These are phyloP conservation scores for Fusarium mexicanum DNA, from an alignment of 2,329 filamentous ascomycete genomes.

Conservation along the genomic window DNA sequence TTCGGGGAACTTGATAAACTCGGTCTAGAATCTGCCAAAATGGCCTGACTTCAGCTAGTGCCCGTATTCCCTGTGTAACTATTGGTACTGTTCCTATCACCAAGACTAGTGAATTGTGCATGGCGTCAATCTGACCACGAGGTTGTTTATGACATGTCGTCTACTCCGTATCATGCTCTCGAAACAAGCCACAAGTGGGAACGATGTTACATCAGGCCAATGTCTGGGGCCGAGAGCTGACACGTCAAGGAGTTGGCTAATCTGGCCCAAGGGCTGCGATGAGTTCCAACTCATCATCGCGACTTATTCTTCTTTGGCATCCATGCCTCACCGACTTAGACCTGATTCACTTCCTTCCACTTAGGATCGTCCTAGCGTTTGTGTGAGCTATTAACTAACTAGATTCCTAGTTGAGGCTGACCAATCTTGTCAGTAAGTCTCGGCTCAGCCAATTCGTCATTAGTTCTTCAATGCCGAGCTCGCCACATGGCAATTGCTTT, in stretches of 20 bases:
- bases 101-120: not conserved
- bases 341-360: not conserved
- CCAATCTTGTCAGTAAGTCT: not conserved
- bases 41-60: slow-evolving; percentile 24
- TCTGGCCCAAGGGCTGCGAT: not conserved
- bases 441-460: slow-evolving; percentile 3
- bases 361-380: not conserved
- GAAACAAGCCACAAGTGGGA: not conserved
- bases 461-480: slow-evolving; percentile 14
- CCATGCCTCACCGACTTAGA: not conserved
- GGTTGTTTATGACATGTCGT: slow-evolving; percentile 6
- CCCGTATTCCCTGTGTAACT: slow-evolving; percentile 23
- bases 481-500: slow-evolving; percentile 18
- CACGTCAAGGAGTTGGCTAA: not conserved
- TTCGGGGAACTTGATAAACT: not conserved
- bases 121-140: not conserved
- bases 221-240: not conserved
- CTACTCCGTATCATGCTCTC: not conserved
- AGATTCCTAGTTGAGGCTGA: not conserved
- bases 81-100: not conserved
- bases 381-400: not conserved
- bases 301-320: not conserved
- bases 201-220: slow-evolving; percentile 2
- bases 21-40: slow-evolving; percentile 23
- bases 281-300: not conserved